Percentiles rank a stretch among this genome's conserved stretches.
These are phyloP conservation scores for Anthoceros angustus DNA, from an alignment of 225 moss, liverwort and hornwort genomes.

Conservation along the genomic window DNA sequence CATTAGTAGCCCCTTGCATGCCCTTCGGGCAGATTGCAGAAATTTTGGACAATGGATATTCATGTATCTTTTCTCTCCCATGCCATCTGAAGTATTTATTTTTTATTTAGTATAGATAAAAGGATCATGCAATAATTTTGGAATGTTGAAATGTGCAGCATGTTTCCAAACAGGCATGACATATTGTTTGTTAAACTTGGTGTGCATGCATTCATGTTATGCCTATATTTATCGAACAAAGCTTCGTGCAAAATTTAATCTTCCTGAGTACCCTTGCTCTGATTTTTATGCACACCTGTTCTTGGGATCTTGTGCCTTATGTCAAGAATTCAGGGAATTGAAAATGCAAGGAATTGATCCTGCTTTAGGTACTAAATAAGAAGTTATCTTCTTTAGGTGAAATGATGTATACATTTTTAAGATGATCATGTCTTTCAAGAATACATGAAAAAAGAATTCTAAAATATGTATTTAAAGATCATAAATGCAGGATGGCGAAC, in stretches of 20 bases:
- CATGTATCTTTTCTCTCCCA: background rate
- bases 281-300: background rate
- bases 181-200: background rate
- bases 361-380: background rate
- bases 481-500: no score
- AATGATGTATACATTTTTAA: no score
- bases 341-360: conserved; percentile 1
- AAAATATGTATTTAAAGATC: no score
- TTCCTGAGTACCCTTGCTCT: background rate
- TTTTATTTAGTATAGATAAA: background rate
- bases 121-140: background rate
- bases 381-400: no score
- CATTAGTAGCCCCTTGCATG: background rate
- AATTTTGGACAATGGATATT: conserved; percentile 2
- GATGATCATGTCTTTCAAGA: no score
- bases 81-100: background rate
- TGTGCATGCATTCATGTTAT: background rate
- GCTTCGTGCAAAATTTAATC: background rate
- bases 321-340: background rate
- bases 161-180: background rate
- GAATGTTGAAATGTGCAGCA: background rate
- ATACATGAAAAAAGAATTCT: no score
- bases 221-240: background rate
- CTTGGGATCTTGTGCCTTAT: background rate
- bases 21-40: background rate